Evolutionary conservation across 108 stramenopile genomes (phyloP).

Genomic region (Tribonema minus): DNA sequence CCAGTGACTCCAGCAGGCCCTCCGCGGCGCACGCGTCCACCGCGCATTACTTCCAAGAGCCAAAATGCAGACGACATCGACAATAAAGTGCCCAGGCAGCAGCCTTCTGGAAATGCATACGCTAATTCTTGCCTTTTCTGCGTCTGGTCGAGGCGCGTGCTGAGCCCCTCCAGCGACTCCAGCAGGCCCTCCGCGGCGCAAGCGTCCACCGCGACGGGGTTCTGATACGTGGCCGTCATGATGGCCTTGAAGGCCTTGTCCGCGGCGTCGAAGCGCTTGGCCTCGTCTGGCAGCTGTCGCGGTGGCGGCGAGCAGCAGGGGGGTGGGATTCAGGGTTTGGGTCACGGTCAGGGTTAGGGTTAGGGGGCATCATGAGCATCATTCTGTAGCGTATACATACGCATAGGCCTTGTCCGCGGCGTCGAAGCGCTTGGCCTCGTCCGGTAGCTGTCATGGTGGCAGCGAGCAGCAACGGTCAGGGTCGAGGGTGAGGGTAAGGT

Average conservation of each 20-base stretch:
- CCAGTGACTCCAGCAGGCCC: constrained; percentile 51
- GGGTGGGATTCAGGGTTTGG: too few relatives aligned
- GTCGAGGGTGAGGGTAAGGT: too few relatives aligned
- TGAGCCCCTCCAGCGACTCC: constrained; percentile 46
- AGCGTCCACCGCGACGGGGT: constrained; percentile 62
- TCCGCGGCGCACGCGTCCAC: constrained; percentile 60
- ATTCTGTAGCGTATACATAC: too few relatives aligned
- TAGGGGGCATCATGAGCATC: too few relatives aligned
- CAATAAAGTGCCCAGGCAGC: too few relatives aligned
- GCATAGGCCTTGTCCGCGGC: constrained; percentile 66
- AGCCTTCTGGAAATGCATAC: too few relatives aligned
- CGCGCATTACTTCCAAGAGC: too few relatives aligned
- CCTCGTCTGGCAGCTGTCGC: constrained; percentile 65
- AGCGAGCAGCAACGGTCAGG: too few relatives aligned
- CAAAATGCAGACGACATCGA: too few relatives aligned
- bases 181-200: constrained; percentile 57
- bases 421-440: constrained; percentile 68
- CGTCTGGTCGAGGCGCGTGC: constrained; percentile 61
- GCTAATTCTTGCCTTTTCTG: constrained; percentile 52
- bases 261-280: constrained; percentile 64
- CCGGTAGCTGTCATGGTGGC: constrained; percentile 71
- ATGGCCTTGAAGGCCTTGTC: constrained; percentile 66
- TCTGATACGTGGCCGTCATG: constrained; percentile 56
- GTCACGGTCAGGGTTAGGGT: too few relatives aligned
- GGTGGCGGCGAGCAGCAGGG: too few relatives aligned